These are phyloP conservation scores for Lecanicillium sp. DNA, from an alignment of 2,329 filamentous ascomycete genomes.

Conservation along the genomic window DNA sequence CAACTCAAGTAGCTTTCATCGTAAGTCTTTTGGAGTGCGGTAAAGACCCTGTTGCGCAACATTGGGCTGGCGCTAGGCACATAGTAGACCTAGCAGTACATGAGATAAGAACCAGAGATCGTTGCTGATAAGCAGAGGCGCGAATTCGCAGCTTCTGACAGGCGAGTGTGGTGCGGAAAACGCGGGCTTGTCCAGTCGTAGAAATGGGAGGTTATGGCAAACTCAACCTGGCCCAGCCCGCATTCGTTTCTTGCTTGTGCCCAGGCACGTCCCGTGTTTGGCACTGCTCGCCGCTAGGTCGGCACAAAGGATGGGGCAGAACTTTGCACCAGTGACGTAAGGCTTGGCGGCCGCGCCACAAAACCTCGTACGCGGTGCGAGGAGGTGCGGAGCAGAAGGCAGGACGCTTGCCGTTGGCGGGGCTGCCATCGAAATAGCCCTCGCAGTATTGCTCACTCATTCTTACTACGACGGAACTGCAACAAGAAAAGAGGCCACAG, in stretches of 20 bases:
- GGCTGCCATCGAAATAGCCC: too few relatives aligned
- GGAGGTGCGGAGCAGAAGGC: neutral
- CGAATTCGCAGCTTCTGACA: too few relatives aligned
- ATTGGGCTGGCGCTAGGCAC: slow-evolving; percentile 29
- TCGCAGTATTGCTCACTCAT: too few relatives aligned
- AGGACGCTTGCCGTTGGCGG: too few relatives aligned
- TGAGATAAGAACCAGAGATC: too few relatives aligned
- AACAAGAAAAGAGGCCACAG: too few relatives aligned
- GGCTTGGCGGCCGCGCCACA: slow-evolving; percentile 3
- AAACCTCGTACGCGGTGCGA: neutral
- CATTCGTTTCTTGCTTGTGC: slow-evolving; percentile 8
- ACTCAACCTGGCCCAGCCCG: slow-evolving; percentile 6
- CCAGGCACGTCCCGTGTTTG: slow-evolving; percentile 9
- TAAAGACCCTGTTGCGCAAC: slow-evolving; percentile 49
- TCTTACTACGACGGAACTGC: too few relatives aligned
- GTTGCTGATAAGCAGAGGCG: too few relatives aligned
- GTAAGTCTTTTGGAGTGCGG: slow-evolving; percentile 90
- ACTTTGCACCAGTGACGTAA: slow-evolving; percentile 8
- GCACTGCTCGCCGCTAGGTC: slow-evolving; percentile 2
- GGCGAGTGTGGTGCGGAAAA: too few relatives aligned
- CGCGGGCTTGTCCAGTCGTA: too few relatives aligned
- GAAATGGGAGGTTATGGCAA: neutral
- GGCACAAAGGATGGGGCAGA: neutral
- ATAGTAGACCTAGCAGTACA: slow-evolving; percentile 16
- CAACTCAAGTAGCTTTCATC: slow-evolving; percentile 93